Evolutionary conservation across 2,329 filamentous ascomycete species (phyloP).

Genomic region (Penicillium sp.): DNA sequence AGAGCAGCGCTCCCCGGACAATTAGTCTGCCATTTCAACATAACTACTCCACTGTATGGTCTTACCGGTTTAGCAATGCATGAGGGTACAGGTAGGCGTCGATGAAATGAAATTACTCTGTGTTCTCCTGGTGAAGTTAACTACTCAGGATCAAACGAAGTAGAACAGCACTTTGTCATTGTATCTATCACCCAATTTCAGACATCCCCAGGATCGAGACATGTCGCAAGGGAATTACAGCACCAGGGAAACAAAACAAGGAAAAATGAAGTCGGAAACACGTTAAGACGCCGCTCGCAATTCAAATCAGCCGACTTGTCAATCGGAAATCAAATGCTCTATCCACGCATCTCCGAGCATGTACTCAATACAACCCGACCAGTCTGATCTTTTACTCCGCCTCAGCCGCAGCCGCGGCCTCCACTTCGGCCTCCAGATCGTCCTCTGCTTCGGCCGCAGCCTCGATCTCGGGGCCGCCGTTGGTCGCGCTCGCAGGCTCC

Average conservation of each 20-base stretch:
- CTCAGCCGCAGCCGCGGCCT: constrained; percentile 10
- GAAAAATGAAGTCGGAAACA: constrained; percentile 20
- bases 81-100: neutral
- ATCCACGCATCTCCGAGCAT: constrained; percentile 20
- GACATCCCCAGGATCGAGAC: constrained; percentile 11
- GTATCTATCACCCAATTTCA: constrained; percentile 20
- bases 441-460: constrained; percentile 19
- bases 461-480: constrained; percentile 33
- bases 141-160: neutral
- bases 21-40: too few relatives aligned
- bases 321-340: constrained; percentile 23
- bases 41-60: too few relatives aligned
- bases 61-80: neutral
- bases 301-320: constrained; percentile 19
- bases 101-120: too few relatives aligned
- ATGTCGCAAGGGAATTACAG: constrained; percentile 21
- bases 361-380: constrained; percentile 16
- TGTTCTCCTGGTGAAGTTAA: too few relatives aligned
- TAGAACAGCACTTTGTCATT: constrained; percentile 16
- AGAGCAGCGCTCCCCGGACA: neutral
- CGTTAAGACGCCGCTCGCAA: constrained; percentile 31
- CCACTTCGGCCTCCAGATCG: constrained; percentile 11
- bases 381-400: constrained; percentile 21
- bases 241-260: constrained; percentile 10
- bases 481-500: constrained; percentile 32